These are phyloP conservation scores for Trichophyton schoenleinii DNA, from an alignment of 2,329 filamentous ascomycete genomes.

Conservation along the genomic window DNA sequence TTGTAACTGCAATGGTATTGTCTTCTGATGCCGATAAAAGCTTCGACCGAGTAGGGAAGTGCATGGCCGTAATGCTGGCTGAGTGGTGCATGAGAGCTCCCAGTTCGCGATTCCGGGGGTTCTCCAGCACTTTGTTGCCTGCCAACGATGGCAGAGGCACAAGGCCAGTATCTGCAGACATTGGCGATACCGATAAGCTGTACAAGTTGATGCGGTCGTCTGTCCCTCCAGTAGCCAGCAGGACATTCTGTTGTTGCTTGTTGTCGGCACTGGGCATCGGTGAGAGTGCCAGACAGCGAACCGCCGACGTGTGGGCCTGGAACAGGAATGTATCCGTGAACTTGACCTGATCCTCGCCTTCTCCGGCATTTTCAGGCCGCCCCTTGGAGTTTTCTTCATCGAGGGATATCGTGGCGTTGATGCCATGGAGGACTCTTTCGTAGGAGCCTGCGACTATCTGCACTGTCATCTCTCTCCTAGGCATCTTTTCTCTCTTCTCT, in stretches of 20 bases:
- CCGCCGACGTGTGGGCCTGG: constrained; percentile 79
- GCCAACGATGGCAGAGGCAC: constrained; percentile 54
- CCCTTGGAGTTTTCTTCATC: background rate
- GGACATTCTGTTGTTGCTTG: constrained; percentile 59
- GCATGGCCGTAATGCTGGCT: constrained; percentile 63
- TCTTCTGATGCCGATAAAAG: constrained; percentile 81
- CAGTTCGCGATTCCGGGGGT: constrained; percentile 74
- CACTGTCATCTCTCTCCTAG: constrained; percentile 42
- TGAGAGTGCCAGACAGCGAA: constrained; percentile 79
- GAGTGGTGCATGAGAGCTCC: constrained; percentile 79
- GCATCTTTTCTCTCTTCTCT: constrained; percentile 13
- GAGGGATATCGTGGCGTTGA: constrained; percentile 53
- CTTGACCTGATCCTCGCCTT: constrained; percentile 34
- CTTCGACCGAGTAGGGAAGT: constrained; percentile 76
- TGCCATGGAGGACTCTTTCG: constrained; percentile 80
- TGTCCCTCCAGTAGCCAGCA: constrained; percentile 80
- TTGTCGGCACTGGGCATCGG: constrained; percentile 48
- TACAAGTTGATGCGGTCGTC: constrained; percentile 95
- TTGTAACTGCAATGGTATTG: constrained; percentile 75
- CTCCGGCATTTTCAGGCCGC: constrained; percentile 10
- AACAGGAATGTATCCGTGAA: constrained; percentile 94
- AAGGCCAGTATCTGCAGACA: constrained; percentile 43
- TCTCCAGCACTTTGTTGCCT: constrained; percentile 65
- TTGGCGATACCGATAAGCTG: constrained; percentile 61
- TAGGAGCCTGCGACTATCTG: constrained; percentile 91